Conservation (phyloP, 495 filamentous ascomycete species). For the Xylaria acuta region DNA sequence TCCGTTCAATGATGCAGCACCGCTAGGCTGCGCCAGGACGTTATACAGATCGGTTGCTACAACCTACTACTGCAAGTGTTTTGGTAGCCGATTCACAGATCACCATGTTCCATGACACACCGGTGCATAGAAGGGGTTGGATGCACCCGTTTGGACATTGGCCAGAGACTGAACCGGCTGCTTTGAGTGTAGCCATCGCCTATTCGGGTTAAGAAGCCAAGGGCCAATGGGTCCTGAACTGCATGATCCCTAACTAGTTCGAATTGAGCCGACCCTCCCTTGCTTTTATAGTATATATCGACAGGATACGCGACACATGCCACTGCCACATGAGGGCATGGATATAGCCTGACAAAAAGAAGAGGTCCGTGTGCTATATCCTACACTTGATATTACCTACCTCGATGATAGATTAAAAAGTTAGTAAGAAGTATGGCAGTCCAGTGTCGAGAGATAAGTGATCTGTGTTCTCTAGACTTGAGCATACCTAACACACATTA, state of each 20-base stretch:
- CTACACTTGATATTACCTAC: not conserved
- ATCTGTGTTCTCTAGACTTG: not conserved
- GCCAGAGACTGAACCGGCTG: not conserved
- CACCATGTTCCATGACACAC: constrained; percentile 15
- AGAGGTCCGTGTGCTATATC: not conserved
- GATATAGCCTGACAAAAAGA: not conserved
- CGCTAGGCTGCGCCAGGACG: not conserved
- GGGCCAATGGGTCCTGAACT: not conserved
- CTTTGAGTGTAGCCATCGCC: not conserved
- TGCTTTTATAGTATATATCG: constrained; percentile 6
- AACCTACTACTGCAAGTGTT: constrained; percentile 22
- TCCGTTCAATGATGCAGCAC: not conserved
- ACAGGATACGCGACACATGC: not conserved
- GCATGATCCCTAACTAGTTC: not conserved
- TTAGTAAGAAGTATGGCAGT: not conserved
- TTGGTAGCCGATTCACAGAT: constrained; percentile 23
- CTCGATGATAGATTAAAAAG: not conserved
- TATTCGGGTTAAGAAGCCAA: constrained; percentile 18
- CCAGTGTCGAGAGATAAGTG: not conserved
- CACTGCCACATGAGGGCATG: constrained; percentile 5
- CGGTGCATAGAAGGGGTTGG: not conserved
- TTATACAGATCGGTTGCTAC: constrained; percentile 15
- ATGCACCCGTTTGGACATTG: not conserved
- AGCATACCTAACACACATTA: not conserved
- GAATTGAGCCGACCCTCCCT: constrained; percentile 7